Evolutionary conservation across 371 early-diverging fungal genomes (phyloP).

Genomic region (Lichtheimia ramosa): DNA sequence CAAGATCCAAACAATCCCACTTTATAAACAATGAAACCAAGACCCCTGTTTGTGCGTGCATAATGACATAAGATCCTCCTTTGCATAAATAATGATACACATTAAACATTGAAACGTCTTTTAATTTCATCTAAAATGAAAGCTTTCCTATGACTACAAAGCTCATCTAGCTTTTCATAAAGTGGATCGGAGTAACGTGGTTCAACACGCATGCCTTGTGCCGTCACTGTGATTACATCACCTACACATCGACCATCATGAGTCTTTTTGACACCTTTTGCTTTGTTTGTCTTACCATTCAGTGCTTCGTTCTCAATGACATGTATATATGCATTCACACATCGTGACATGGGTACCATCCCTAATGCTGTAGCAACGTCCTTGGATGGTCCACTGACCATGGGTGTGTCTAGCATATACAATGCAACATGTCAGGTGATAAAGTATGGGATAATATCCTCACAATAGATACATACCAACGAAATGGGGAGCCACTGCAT

Average conservation of each 20-base stretch:
- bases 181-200: slow-evolving; percentile 24
- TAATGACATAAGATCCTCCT: background rate
- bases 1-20: background rate
- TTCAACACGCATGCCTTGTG: slow-evolving; percentile 15
- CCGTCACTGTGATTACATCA: slow-evolving; percentile 23
- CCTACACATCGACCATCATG: slow-evolving; percentile 20
- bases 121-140: slow-evolving; percentile 3
- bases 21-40: background rate
- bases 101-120: background rate
- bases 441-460: background rate
- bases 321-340: slow-evolving; percentile 27
- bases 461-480: slow-evolving; percentile 45
- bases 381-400: slow-evolving; percentile 17
- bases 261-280: no score
- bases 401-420: slow-evolving; percentile 30
- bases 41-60: background rate
- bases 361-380: slow-evolving; percentile 18
- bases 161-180: slow-evolving; percentile 20
- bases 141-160: slow-evolving; percentile 19
- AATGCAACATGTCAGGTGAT: background rate
- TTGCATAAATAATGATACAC: slow-evolving; percentile 1
- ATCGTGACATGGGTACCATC: slow-evolving; percentile 23
- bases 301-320: slow-evolving; percentile 23
- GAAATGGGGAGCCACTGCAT: slow-evolving; percentile 80
- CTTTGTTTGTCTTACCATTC: slow-evolving; percentile 19